phyloP scores from a whole-genome alignment of 2,329 filamentous ascomycete species.

The Diaporthe sp. region DNA sequence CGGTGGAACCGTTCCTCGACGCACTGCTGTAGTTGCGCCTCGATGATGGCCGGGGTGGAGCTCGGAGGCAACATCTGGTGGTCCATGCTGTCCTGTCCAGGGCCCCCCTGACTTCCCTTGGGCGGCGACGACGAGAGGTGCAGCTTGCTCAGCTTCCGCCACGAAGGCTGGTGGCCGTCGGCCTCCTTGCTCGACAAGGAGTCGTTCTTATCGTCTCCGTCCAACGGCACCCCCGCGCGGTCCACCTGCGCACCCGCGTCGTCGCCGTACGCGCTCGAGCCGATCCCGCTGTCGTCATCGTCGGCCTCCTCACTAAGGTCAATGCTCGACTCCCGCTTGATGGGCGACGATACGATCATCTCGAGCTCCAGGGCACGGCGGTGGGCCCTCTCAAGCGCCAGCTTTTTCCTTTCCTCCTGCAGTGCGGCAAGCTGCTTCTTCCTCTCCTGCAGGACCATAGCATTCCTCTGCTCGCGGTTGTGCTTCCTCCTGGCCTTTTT shows the following conservation, averaged over 20 bases:
- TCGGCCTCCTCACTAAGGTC: background rate
- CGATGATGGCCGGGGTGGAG: background rate
- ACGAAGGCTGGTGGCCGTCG: background rate
- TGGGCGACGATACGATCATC: slow-evolving; percentile 34
- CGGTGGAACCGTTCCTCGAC: background rate
- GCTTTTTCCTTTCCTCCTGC: slow-evolving; percentile 32
- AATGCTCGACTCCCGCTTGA: background rate
- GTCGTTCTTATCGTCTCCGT: slow-evolving; percentile 29
- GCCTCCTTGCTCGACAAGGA: slow-evolving; percentile 20
- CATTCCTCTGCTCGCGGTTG: background rate
- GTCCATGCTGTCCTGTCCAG: background rate
- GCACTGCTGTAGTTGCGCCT: slow-evolving; percentile 20
- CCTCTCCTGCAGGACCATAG: background rate
- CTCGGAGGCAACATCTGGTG: background rate
- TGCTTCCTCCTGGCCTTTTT: background rate
- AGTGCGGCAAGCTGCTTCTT: background rate
- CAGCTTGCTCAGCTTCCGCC: slow-evolving; percentile 24
- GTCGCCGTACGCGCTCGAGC: background rate
- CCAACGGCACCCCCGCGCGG: background rate
- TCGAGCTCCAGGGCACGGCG: slow-evolving; percentile 39
- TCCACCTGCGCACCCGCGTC: background rate
- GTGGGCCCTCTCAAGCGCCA: slow-evolving; percentile 33
- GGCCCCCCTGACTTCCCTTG: background rate
- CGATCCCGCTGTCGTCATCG: slow-evolving; percentile 10
- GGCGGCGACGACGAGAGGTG: slow-evolving; percentile 7